phyloP scores from a whole-genome alignment of 2,329 filamentous ascomycete species.

The Diplodia mutila region DNA sequence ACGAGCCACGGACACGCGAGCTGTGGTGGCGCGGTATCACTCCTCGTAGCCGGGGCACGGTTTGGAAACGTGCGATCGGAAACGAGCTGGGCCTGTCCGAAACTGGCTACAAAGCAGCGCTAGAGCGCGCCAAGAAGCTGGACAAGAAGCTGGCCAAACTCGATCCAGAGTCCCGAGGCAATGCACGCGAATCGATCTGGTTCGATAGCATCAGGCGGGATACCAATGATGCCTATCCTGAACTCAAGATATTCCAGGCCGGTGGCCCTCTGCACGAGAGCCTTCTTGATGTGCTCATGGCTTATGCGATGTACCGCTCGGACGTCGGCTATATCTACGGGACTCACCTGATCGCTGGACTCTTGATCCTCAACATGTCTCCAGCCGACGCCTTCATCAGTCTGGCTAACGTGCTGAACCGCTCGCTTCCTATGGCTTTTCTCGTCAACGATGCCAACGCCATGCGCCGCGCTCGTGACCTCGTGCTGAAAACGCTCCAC shows the following conservation, averaged over 20 bases:
- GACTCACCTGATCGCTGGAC: slow-evolving; percentile 73
- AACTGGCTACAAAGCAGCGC: slow-evolving; percentile 70
- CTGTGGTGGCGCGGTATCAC: slow-evolving; percentile 83
- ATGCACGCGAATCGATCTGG: slow-evolving; percentile 62
- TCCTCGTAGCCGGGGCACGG: slow-evolving; percentile 67
- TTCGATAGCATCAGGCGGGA: slow-evolving; percentile 68
- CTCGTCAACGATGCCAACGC: slow-evolving; percentile 71
- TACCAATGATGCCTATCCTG: slow-evolving; percentile 69
- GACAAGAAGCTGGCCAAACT: slow-evolving; percentile 59
- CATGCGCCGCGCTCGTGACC: slow-evolving; percentile 69
- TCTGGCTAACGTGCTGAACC: slow-evolving; percentile 77
- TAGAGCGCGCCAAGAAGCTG: slow-evolving; percentile 67
- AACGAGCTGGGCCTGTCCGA: slow-evolving; percentile 72
- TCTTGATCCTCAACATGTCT: slow-evolving; percentile 73
- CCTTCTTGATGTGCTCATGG: slow-evolving; percentile 73
- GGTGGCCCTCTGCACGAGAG: slow-evolving; percentile 69
- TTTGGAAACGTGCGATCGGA: slow-evolving; percentile 73
- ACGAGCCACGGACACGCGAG: slow-evolving; percentile 70
- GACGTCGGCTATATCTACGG: slow-evolving; percentile 79
- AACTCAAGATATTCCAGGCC: slow-evolving; percentile 72
- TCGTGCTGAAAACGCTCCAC: slow-evolving; percentile 68
- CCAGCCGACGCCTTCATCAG: slow-evolving; percentile 69
- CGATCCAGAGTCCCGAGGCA: slow-evolving; percentile 47
- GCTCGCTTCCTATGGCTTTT: slow-evolving; percentile 74
- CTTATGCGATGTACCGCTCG: slow-evolving; percentile 79